phyloP scores from a whole-genome alignment of 2,329 filamentous ascomycete genomes.

The Eutypella sp. region DNA sequence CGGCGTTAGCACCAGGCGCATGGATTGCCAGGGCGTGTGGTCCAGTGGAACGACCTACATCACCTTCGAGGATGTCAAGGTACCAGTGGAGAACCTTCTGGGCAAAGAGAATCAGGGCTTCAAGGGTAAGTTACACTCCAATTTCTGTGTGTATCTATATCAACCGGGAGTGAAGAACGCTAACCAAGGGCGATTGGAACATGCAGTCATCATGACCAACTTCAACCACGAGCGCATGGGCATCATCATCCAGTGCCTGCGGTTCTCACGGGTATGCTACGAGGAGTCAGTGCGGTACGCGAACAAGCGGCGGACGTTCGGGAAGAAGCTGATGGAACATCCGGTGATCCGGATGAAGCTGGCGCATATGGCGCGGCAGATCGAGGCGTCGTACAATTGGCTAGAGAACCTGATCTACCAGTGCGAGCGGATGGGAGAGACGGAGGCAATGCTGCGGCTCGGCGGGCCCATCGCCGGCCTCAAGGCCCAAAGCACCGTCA shows the following conservation, averaged over 20 bases:
- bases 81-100: constrained; percentile 96
- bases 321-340: constrained; percentile 94
- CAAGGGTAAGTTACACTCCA: constrained; percentile 51
- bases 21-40: constrained; percentile 99
- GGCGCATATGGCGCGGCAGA: constrained; percentile 96
- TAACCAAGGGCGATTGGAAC: constrained; percentile 8
- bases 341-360: constrained; percentile 97
- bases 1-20: constrained; percentile 86
- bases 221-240: constrained; percentile 99
- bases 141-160: not conserved
- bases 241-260: constrained; percentile 95
- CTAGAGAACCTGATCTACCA: constrained; percentile 93
- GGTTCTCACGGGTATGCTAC: constrained; percentile 94
- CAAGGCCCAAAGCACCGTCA: constrained; percentile 90
- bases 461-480: constrained; percentile 89
- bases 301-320: constrained; percentile 94
- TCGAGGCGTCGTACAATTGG: constrained; percentile 96
- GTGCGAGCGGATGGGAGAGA: constrained; percentile 87
- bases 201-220: constrained; percentile 91
- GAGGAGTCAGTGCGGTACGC: constrained; percentile 96
- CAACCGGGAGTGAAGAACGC: not conserved
- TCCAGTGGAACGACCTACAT: constrained; percentile 93
- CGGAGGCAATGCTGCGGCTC: constrained; percentile 91
- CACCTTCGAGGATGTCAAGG: constrained; percentile 98
- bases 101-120: constrained; percentile 98